phyloP scores from a whole-genome alignment of 2,329 filamentous ascomycete genomes.

The Xylariaceae sp. region DNA sequence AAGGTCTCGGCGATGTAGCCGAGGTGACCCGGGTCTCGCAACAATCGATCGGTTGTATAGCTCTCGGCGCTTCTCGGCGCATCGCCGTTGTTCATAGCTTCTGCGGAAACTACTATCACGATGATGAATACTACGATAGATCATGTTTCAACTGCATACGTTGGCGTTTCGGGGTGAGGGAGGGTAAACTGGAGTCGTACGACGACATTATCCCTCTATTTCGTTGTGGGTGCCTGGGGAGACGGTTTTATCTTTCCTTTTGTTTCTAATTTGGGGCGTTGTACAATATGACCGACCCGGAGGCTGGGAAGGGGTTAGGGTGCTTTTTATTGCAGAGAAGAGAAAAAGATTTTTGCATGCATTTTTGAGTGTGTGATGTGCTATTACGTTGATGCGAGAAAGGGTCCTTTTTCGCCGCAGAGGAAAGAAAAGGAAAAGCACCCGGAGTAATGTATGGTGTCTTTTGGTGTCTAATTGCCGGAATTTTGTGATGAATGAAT shows the following conservation, averaged over 20 bases:
- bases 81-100: constrained; percentile 23
- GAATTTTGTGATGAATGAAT: too few species aligned
- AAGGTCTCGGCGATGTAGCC: constrained; percentile 48
- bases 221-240: not conserved
- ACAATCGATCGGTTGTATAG: constrained; percentile 20
- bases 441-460: too few species aligned
- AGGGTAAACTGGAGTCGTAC: constrained; percentile 17
- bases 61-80: constrained; percentile 24
- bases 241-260: not conserved
- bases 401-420: too few species aligned
- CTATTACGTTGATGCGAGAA: too few species aligned
- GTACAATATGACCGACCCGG: not conserved
- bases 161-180: constrained; percentile 38
- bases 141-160: constrained; percentile 40
- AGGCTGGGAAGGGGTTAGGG: not conserved
- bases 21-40: constrained; percentile 9
- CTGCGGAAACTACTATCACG: constrained; percentile 22
- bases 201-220: too few species aligned
- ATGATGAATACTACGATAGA: constrained; percentile 39
- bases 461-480: too few species aligned
- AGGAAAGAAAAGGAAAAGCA: too few species aligned
- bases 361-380: too few species aligned
- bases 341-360: not conserved
- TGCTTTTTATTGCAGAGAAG: not conserved
- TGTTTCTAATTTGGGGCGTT: not conserved